Base-by-base conservation (phyloP, 768 basidiomycete genomes). In the Lentinula sp. region DNA sequence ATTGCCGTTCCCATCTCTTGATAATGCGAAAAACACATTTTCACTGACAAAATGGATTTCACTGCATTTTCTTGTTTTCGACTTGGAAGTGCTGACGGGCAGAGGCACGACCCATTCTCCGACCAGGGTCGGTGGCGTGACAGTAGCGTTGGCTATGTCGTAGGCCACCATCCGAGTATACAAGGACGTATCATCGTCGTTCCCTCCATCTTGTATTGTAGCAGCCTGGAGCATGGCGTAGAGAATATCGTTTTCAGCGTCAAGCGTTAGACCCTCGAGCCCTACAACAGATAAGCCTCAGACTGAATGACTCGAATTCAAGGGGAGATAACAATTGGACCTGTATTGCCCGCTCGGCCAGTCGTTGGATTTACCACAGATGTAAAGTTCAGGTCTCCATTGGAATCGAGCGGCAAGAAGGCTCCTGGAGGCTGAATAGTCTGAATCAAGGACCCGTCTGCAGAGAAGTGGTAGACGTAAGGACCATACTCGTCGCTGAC, bases 401-500 rank as follows among this genome's bases (percentile, higher is more conserved):
- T 57, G 6, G 71, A 69, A 46, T 76, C 72, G 1, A 71, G 62
- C 0, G 88, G 87, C 0, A 86, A 72, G 32, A 85, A 73, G 0
- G 87, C 86, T 3, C 73, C 66, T 0, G 85, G 85, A 0, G 86
- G 85, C 66, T 82, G 76, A 46, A 88, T 85, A 1, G 82, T 80
- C 63, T 81, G 76, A 20, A 86, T 68, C 6, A 88, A 71, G 1
- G 76, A 65, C 1, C 85, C 85, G 28, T 70, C 68, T 0, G 75
- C 66, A 0, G 77, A 70, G 69, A 82, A 82, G 15, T 74, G 77
- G 69, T 87, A 85, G 63, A 88, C 83, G 65, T 85, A 84, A 3
- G 85, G 84, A 0, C 85, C 87, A 64, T 88, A 88, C 71, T 88
- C 87, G 67, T 88, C 87, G 65, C 83, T 83, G 35, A 82, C 74